These are phyloP conservation scores for Malassezia equina DNA, from an alignment of 1,284 basidiomycete species.

Conservation along the genomic window DNA sequence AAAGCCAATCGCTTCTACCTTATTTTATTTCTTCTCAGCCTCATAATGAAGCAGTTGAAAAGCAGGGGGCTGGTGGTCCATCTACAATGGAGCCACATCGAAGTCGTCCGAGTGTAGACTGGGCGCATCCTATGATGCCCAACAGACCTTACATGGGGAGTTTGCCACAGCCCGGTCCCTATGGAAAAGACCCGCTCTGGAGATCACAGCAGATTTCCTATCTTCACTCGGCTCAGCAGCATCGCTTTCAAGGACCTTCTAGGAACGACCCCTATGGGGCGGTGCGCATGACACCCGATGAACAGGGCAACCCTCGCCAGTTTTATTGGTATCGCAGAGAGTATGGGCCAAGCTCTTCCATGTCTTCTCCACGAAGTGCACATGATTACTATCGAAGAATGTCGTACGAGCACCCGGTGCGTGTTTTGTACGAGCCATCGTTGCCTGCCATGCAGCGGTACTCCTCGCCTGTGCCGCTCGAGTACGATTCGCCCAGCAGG, in stretches of 20 bases:
- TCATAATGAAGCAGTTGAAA: not conserved
- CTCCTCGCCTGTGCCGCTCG: not conserved
- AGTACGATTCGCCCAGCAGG: not conserved
- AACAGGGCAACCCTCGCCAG: constrained; percentile 1
- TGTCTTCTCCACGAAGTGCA: not conserved
- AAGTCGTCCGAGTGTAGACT: not conserved
- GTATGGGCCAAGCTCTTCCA: not conserved
- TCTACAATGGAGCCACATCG: not conserved
- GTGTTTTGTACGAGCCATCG: not conserved
- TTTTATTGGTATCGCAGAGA: constrained; percentile 7
- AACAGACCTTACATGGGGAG: not conserved
- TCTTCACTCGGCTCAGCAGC: constrained; percentile 7
- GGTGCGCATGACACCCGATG: not conserved
- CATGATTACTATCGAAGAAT: not conserved
- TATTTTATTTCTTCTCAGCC: constrained; percentile 13
- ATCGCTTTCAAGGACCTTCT: too few species aligned
- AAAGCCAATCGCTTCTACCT: constrained; percentile 9
- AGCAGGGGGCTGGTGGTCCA: not conserved
- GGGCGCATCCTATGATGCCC: not conserved
- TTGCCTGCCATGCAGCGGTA: not conserved
- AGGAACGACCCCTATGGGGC: constrained; percentile 1
- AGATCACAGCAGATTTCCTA: constrained; percentile 9
- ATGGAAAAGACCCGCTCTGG: constrained; percentile 11
- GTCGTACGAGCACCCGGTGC: not conserved
- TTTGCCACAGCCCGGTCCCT: not conserved